Conservation (phyloP, 2,329 filamentous ascomycete genomes). For the Amauroascus niger region DNA sequence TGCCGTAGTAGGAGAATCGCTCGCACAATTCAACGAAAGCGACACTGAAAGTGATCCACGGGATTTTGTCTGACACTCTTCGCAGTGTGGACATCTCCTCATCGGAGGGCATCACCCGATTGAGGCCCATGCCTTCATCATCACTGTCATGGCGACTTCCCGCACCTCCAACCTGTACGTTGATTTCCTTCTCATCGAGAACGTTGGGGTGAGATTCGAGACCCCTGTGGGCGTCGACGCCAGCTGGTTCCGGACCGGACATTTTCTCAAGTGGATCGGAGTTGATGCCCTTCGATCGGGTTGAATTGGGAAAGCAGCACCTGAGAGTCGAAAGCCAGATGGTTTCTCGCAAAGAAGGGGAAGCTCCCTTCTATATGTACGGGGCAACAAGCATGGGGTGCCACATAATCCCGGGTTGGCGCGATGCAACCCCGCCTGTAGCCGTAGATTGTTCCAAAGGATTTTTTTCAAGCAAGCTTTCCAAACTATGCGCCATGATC, state of each 20-base stretch:
- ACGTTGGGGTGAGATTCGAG: not conserved
- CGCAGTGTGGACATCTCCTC: conserved; percentile 30
- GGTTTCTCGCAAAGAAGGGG: conserved; percentile 8
- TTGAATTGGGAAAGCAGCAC: not conserved
- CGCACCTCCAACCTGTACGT: conserved; percentile 8
- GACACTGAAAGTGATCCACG: conserved; percentile 57
- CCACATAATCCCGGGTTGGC: not conserved
- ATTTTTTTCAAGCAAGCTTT: conserved; percentile 4
- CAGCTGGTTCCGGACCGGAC: not conserved
- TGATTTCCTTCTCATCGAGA: conserved; percentile 15
- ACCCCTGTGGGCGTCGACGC: not conserved
- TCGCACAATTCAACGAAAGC: conserved; percentile 66
- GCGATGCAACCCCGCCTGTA: conserved; percentile 15
- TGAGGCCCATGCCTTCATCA: conserved; percentile 12
- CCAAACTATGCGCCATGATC: conserved; percentile 2
- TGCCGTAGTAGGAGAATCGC: conserved; percentile 69
- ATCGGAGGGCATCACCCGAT: conserved; percentile 21
- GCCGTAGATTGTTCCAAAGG: conserved; percentile 8
- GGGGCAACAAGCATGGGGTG: conserved; percentile 3
- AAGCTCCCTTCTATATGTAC: conserved; percentile 13
- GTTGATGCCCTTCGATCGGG: conserved; percentile 1
- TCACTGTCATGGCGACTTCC: conserved; percentile 15
- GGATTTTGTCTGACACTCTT: conserved; percentile 40
- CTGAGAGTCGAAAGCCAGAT: conserved; percentile 12
- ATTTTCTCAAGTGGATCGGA: conserved; percentile 6